Conservation (phyloP, 495 filamentous ascomycete genomes). For the Eremomyces bilateralis region DNA sequence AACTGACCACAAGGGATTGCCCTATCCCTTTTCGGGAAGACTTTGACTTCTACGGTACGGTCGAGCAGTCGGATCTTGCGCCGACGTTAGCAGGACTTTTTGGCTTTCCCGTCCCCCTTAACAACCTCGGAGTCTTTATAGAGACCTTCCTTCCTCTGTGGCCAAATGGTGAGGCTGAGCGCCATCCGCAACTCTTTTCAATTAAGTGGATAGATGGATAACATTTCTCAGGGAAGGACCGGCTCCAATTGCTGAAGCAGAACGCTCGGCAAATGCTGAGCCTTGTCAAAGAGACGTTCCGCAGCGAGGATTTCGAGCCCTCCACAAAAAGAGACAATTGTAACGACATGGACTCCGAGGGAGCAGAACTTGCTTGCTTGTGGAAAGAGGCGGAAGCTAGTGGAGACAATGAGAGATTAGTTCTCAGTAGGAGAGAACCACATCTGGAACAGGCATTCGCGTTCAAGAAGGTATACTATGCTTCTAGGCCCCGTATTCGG, state of each 20-base stretch:
- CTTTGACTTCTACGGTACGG: conserved; percentile 57
- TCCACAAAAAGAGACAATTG: conserved; percentile 22
- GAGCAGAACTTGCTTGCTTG: conserved; percentile 41
- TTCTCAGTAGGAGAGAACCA: too few species aligned
- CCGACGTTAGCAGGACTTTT: conserved; percentile 76
- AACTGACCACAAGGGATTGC: conserved; percentile 17
- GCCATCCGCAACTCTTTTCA: background rate
- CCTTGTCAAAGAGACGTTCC: conserved; percentile 50
- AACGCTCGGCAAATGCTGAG: conserved; percentile 64
- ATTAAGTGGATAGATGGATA: background rate
- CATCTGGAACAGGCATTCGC: too few species aligned
- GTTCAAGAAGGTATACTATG: too few species aligned
- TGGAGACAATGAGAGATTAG: too few species aligned
- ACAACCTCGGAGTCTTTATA: conserved; percentile 80
- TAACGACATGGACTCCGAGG: conserved; percentile 19
- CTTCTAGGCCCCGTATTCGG: too few species aligned
- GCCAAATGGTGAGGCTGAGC: conserved; percentile 28
- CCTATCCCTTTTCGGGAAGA: conserved; percentile 26
- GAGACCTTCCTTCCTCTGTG: conserved; percentile 57
- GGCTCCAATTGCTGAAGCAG: conserved; percentile 38
- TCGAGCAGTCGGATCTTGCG: conserved; percentile 85
- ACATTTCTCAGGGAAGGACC: conserved; percentile 26
- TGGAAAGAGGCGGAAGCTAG: too few species aligned
- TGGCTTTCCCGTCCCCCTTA: conserved; percentile 75
- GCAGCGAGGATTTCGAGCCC: conserved; percentile 28